Percentiles rank a stretch among this genome's conserved stretches.
These are phyloP conservation scores for Mariannaea sp. DNA, from an alignment of 2,329 filamentous ascomycete species.

Conservation along the genomic window DNA sequence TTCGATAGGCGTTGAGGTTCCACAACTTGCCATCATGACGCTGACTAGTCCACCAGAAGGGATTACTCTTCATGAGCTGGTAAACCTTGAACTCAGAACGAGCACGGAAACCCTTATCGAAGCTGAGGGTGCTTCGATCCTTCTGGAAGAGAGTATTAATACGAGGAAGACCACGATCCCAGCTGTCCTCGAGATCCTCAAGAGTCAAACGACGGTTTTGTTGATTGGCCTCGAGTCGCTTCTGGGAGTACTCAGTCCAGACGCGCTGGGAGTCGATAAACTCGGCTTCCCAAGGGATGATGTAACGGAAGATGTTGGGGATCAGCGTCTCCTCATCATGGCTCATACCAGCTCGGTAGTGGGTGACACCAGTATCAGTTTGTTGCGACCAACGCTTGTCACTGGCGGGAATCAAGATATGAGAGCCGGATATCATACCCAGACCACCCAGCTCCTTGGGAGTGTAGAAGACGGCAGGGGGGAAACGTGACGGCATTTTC, in stretches of 20 bases:
- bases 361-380: conserved; percentile 94
- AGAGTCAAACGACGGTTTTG: conserved; percentile 94
- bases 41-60: conserved; percentile 99
- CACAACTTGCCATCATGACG: conserved; percentile 96
- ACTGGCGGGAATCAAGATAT: conserved; percentile 95
- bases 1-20: conserved; percentile 95
- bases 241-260: conserved; percentile 99
- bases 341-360: conserved; percentile 97
- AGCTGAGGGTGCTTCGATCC: conserved; percentile 92
- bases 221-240: conserved; percentile 93
- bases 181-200: conserved; percentile 96
- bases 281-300: conserved; percentile 98
- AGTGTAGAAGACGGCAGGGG: conserved; percentile 97
- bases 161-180: conserved; percentile 95
- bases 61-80: conserved; percentile 98
- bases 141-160: conserved; percentile 99
- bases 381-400: conserved; percentile 99
- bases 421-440: conserved; percentile 98
- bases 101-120: conserved; percentile 97
- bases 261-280: conserved; percentile 99
- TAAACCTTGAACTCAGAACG: conserved; percentile 98
- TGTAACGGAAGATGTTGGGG: conserved; percentile 98
- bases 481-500: conserved; percentile 99
- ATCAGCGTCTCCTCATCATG: conserved; percentile 98
- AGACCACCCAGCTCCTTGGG: conserved; percentile 96